Evolutionary conservation across 2,329 filamentous ascomycete genomes (phyloP).

Genomic region (Coniochaeta ligniaria): DNA sequence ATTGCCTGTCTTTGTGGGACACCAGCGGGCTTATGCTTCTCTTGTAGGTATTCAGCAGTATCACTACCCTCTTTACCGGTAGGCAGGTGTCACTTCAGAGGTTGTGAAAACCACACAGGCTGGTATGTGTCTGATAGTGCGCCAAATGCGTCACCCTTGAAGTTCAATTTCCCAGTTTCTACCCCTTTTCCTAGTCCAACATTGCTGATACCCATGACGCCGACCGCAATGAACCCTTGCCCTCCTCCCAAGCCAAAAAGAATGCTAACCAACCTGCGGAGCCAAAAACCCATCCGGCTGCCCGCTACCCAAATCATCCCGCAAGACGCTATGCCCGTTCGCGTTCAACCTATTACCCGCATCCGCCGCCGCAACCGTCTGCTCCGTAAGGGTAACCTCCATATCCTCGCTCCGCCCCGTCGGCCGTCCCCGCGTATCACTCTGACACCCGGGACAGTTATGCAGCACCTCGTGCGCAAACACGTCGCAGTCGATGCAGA

Average conservation of each 20-base stretch:
- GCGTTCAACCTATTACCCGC: not conserved
- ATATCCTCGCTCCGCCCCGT: not conserved
- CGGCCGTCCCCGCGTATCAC: constrained; percentile 24
- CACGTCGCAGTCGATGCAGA: constrained; percentile 96
- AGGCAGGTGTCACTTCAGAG: not conserved
- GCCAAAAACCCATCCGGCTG: not conserved
- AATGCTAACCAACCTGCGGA: not conserved
- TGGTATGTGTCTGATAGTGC: not conserved
- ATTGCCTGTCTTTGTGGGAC: not conserved
- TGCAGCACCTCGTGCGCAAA: constrained; percentile 92
- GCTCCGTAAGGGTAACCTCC: not conserved
- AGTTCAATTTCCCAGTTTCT: not conserved
- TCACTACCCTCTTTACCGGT: not conserved
- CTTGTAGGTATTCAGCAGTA: not conserved
- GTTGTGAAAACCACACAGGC: not conserved
- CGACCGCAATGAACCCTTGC: not conserved
- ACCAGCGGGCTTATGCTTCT: not conserved
- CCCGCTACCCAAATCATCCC: not conserved
- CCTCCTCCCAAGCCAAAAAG: not conserved
- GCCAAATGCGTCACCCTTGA: not conserved
- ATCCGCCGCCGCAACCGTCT: not conserved
- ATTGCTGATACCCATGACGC: not conserved
- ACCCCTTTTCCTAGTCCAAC: not conserved
- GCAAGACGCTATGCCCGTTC: not conserved
- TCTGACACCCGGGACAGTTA: constrained; percentile 88